A percentile compares a stretch with the other conserved stretches of the same genome.
phyloP scores from a whole-genome alignment of 495 filamentous ascomycete species.

The Hypoxylon cercidicola region DNA sequence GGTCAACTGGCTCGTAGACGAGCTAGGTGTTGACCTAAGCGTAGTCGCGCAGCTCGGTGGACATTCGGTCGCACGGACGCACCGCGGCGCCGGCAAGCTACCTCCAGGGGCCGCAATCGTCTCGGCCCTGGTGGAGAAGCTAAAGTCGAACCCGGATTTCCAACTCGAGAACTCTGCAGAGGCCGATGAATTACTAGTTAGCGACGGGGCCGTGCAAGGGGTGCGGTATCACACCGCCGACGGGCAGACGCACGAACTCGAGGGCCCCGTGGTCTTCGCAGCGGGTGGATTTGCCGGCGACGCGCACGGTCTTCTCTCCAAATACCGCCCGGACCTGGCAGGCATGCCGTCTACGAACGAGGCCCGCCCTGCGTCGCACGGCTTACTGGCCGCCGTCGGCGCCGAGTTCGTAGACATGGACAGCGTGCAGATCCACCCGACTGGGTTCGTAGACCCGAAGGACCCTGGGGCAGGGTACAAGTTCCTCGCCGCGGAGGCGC shows the following conservation, averaged over 20 bases:
- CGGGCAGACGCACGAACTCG: slow-evolving; percentile 42
- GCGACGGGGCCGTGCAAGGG: slow-evolving; percentile 42
- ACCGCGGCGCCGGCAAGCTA: slow-evolving; percentile 59
- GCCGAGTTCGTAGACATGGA: slow-evolving; percentile 68
- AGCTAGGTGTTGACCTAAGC: slow-evolving; percentile 64
- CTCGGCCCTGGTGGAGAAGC: slow-evolving; percentile 54
- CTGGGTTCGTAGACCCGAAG: slow-evolving; percentile 76
- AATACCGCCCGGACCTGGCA: slow-evolving; percentile 65
- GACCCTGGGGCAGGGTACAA: slow-evolving; percentile 53
- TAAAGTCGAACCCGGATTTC: slow-evolving; percentile 57
- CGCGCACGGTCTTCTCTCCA: slow-evolving; percentile 60
- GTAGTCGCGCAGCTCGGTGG: slow-evolving; percentile 65
- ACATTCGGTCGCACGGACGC: slow-evolving; percentile 63
- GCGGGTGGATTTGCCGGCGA: slow-evolving; percentile 70
- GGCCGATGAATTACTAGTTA: slow-evolving; percentile 57
- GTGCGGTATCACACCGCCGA: slow-evolving; percentile 46
- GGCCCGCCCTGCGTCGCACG: slow-evolving; percentile 59
- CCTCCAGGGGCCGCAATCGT: slow-evolving; percentile 67
- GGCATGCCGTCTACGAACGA: slow-evolving; percentile 71
- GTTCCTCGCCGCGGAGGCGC: slow-evolving; percentile 69
- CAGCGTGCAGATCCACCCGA: slow-evolving; percentile 70
- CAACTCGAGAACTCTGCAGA: slow-evolving; percentile 54
- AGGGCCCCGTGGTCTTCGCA: slow-evolving; percentile 66
- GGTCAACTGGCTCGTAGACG: slow-evolving; percentile 62
- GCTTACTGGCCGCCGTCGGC: slow-evolving; percentile 56